phyloP scores from a whole-genome alignment of 352 stramenopile genomes.

The Phytophthora brassicae region DNA sequence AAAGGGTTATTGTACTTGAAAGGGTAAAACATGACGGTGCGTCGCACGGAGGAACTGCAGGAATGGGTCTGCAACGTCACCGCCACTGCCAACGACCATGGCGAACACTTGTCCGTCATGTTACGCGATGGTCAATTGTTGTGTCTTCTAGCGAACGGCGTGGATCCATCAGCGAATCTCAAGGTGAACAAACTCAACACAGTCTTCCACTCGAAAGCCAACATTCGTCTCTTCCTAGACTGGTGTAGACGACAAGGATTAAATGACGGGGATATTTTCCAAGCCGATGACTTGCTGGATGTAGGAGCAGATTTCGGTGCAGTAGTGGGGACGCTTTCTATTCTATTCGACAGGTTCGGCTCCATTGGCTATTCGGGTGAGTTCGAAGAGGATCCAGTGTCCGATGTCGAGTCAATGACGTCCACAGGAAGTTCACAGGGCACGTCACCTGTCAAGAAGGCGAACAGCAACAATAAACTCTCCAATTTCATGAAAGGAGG shows the following conservation, averaged over 20 bases:
- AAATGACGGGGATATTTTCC: constrained; percentile 73
- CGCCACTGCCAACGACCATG: constrained; percentile 60
- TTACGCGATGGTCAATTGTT: constrained; percentile 86
- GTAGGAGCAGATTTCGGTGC: constrained; percentile 55
- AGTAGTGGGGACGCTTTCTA: constrained; percentile 78
- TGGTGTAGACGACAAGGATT: constrained; percentile 78
- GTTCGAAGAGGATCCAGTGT: constrained; percentile 71
- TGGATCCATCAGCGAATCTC: constrained; percentile 72
- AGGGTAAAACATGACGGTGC: constrained; percentile 58
- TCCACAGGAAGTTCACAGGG: constrained; percentile 59
- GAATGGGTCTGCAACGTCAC: constrained; percentile 86
- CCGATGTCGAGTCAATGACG: constrained; percentile 67
- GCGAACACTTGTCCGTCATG: constrained; percentile 80
- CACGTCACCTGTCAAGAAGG: constrained; percentile 65
- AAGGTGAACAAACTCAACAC: constrained; percentile 90
- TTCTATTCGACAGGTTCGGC: constrained; percentile 84
- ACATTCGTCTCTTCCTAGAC: constrained; percentile 80
- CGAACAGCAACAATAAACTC: constrained; percentile 68
- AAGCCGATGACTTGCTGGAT: constrained; percentile 78
- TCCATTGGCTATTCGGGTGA: constrained; percentile 52
- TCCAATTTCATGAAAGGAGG: constrained; percentile 78
- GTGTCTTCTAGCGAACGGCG: constrained; percentile 81
- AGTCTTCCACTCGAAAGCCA: constrained; percentile 86
- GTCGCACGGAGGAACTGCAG: constrained; percentile 79
- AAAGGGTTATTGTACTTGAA: too few relatives aligned